phyloP scores from a whole-genome alignment of 2,329 filamentous ascomycete genomes.

The Xenoacremonium recifei region DNA sequence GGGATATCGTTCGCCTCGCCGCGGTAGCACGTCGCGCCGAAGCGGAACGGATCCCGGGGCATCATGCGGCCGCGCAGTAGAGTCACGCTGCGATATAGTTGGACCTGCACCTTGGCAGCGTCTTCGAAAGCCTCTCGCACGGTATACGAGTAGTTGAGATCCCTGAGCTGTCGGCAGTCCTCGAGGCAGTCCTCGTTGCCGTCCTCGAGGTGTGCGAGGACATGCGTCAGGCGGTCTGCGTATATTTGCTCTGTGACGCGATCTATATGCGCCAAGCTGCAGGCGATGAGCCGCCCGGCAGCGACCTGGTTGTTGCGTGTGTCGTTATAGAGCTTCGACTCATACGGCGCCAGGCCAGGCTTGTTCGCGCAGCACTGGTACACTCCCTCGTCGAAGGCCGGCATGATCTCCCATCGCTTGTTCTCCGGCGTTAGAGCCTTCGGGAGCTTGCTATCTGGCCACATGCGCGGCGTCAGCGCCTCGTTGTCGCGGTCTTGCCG shows the following conservation, averaged over 20 bases:
- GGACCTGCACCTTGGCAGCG: no score
- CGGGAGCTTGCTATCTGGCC: not conserved
- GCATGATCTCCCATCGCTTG: not conserved
- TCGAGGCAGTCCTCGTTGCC: slow-evolving; percentile 13
- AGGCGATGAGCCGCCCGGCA: not conserved
- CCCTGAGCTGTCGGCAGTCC: slow-evolving; percentile 9
- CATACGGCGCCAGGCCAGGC: not conserved
- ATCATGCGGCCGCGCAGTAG: no score
- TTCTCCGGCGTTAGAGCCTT: not conserved
- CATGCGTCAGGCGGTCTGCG: not conserved
- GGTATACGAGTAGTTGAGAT: no score
- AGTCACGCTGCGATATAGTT: no score
- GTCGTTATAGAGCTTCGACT: not conserved
- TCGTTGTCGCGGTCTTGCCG: not conserved
- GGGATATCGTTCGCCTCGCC: no score
- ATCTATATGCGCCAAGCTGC: not conserved
- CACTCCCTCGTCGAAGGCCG: not conserved
- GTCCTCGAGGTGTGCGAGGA: slow-evolving; percentile 3
- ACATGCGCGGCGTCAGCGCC: not conserved
- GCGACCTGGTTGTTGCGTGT: not conserved
- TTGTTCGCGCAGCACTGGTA: not conserved
- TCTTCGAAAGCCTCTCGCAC: no score
- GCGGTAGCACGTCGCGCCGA: no score
- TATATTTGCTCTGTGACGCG: no score
- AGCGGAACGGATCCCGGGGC: no score